phyloP scores from a whole-genome alignment of 148 eudicot genomes.

The Rhododendron henanense region DNA sequence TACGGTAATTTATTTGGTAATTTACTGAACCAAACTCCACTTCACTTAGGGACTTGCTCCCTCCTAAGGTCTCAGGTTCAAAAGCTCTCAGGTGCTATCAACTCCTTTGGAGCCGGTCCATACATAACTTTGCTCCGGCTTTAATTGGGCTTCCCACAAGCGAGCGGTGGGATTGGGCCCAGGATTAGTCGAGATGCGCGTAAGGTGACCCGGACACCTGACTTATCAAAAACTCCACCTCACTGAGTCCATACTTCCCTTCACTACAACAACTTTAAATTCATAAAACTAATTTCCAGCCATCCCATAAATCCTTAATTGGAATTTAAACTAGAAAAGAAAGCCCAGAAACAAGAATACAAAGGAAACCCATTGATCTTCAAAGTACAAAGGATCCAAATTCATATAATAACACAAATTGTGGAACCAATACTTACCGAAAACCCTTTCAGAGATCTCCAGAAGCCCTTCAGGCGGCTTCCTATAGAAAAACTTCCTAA shows the following conservation, averaged over 20 bases:
- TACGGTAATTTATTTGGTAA: not conserved
- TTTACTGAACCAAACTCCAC: not conserved
- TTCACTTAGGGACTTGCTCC: no score
- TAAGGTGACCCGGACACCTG: no score
- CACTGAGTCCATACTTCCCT: not conserved
- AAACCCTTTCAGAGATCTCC: constrained; percentile 89
- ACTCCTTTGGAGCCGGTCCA: no score
- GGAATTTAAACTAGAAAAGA: not conserved
- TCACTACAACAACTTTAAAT: not conserved
- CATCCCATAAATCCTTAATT: not conserved
- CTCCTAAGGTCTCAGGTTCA: no score
- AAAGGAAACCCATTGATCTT: not conserved
- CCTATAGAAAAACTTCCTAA: constrained; percentile 63
- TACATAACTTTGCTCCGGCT: no score
- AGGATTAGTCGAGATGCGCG: no score
- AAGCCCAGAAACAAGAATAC: not conserved
- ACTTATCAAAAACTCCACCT: not conserved
- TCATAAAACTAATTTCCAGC: not conserved
- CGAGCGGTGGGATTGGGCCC: no score
- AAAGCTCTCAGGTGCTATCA: no score
- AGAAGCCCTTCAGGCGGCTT: constrained; percentile 91
- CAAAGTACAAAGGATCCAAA: not conserved
- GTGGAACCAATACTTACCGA: constrained; percentile 42
- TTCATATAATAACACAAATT: no score
- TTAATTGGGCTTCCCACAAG: no score